Evolutionary conservation across 208 protist species (phyloP).

Genomic region (Leishmania gerbilli): DNA sequence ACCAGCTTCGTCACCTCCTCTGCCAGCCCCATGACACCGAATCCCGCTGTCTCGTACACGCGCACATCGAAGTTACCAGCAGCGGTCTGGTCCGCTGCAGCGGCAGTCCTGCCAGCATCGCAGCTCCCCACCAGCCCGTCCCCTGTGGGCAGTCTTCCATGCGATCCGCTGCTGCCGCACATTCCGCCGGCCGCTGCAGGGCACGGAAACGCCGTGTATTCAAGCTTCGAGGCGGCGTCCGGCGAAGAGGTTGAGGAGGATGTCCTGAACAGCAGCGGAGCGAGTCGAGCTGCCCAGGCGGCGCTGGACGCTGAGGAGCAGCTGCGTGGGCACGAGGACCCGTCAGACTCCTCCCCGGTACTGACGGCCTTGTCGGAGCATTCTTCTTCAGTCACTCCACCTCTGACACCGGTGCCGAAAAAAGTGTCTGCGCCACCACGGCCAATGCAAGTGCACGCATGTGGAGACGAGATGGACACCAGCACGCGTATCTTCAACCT

Average conservation of each 20-base stretch:
- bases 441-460: not conserved
- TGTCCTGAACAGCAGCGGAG: constrained; percentile 19
- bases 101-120: not conserved
- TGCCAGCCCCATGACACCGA: not conserved
- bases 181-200: not conserved
- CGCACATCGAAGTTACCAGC: not conserved
- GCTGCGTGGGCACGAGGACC: not conserved
- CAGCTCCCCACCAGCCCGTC: not conserved
- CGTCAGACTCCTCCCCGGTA: not conserved
- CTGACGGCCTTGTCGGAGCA: not conserved
- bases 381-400: not conserved
- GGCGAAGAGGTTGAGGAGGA: constrained; percentile 6
- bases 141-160: not conserved
- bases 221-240: not conserved
- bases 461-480: not conserved
- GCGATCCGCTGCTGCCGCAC: not conserved
- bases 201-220: not conserved
- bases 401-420: not conserved
- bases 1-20: not conserved
- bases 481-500: not conserved
- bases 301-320: constrained; percentile 29
- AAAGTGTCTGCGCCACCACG: not conserved
- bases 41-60: not conserved
- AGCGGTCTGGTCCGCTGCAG: not conserved
- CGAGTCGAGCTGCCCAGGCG: constrained; percentile 26